A percentile compares a stretch with the other conserved stretches of the same genome.
phyloP scores from a whole-genome alignment of 2,329 filamentous ascomycete genomes.

The Sporothrix sp. region DNA sequence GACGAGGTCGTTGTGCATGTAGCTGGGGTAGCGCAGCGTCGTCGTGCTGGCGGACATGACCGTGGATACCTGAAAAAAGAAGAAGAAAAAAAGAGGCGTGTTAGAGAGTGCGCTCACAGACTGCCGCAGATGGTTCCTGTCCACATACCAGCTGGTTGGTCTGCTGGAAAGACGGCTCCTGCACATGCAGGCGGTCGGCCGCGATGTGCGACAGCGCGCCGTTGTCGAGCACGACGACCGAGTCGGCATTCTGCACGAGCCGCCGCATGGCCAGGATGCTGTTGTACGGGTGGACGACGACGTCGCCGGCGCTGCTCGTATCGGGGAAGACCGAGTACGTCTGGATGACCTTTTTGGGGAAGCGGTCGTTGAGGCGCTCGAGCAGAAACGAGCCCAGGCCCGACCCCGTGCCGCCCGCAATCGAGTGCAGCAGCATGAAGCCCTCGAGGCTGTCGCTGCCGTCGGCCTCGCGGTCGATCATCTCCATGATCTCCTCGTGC shows the following conservation, averaged over 20 bases:
- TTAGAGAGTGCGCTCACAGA: too few relatives aligned
- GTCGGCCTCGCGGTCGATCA: constrained; percentile 97
- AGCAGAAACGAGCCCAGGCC: constrained; percentile 92
- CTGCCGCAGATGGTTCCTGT: too few relatives aligned
- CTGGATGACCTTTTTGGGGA: constrained; percentile 98
- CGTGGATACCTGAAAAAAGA: constrained; percentile 60
- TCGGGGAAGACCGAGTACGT: constrained; percentile 98
- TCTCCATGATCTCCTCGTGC: constrained; percentile 96
- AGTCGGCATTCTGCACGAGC: constrained; percentile 92
- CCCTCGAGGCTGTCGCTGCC: constrained; percentile 96
- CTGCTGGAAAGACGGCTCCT: constrained; percentile 92
- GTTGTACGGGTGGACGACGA: constrained; percentile 98
- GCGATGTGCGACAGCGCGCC: constrained; percentile 89
- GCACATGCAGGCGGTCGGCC: constrained; percentile 85
- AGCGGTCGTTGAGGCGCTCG: constrained; percentile 90
- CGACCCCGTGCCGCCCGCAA: constrained; percentile 91
- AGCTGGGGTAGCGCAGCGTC: constrained; percentile 90
- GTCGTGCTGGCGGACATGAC: constrained; percentile 99
- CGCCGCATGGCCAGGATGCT: constrained; percentile 85
- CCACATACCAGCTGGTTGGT: constrained; percentile 93
- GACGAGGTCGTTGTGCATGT: constrained; percentile 99
- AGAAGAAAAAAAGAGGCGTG: too few relatives aligned
- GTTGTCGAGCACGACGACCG: constrained; percentile 94
- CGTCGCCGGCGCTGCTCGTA: constrained; percentile 74
- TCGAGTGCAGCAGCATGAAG: constrained; percentile 98